Conservation (phyloP, 345 rosid genomes). For the Physaria fendleri region DNA sequence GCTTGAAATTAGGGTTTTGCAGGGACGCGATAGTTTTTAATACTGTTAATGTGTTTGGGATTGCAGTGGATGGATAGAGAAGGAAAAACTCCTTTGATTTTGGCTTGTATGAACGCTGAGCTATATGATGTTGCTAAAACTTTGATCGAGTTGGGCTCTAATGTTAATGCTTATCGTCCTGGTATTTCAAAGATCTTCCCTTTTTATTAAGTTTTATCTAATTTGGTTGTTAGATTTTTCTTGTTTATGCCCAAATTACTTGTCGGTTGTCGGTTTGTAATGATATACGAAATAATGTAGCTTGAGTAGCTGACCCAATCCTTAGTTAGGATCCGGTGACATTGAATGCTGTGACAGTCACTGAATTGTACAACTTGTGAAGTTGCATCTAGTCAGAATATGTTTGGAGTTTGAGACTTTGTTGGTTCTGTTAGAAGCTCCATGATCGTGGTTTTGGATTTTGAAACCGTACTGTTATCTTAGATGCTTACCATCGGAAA, state of each 20-base stretch:
- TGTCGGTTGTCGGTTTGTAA: neutral
- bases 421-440: neutral
- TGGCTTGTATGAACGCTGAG: slow-evolving; percentile 67
- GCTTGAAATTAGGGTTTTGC: slow-evolving; percentile 5
- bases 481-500: neutral
- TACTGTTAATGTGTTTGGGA: neutral
- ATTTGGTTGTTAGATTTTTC: neutral
- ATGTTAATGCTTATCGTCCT: slow-evolving; percentile 80
- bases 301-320: neutral
- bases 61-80: slow-evolving; percentile 87
- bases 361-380: neutral
- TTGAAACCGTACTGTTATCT: neutral
- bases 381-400: neutral
- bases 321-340: neutral
- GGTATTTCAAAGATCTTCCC: slow-evolving; percentile 33
- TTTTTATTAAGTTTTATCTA: neutral
- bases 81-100: slow-evolving; percentile 87
- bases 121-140: slow-evolving; percentile 62
- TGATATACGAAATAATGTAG: neutral
- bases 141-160: slow-evolving; percentile 81
- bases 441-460: neutral
- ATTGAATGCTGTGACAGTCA: neutral
- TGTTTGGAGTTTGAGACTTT: neutral
- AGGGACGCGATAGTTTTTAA: neutral
- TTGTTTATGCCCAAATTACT: neutral